Evolutionary conservation across 1,139 yeast genomes (phyloP).

Genomic region (Suhomyces guaymorum): DNA sequence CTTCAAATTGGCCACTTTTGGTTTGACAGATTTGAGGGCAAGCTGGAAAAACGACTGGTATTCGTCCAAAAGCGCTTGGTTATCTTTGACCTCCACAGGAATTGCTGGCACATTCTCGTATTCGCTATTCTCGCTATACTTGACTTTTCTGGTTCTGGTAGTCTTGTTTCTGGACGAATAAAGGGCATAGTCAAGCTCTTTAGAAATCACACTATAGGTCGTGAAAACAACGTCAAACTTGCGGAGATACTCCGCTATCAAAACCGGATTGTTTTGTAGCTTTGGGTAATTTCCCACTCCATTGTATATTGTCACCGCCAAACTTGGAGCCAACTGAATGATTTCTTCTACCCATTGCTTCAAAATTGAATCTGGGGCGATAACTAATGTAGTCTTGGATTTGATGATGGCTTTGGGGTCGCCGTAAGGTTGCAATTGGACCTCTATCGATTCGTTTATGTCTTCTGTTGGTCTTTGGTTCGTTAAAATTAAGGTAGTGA

Average conservation of each 20-base stretch:
- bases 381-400: slow-evolving; percentile 72
- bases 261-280: slow-evolving; percentile 41
- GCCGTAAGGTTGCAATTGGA: slow-evolving; percentile 34
- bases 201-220: slow-evolving; percentile 67
- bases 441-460: slow-evolving; percentile 39
- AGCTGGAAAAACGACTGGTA: slow-evolving; percentile 34
- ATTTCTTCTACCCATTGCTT: slow-evolving; percentile 86
- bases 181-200: slow-evolving; percentile 79
- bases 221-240: slow-evolving; percentile 80
- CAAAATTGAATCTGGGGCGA: slow-evolving; percentile 81
- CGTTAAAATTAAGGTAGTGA: slow-evolving; percentile 61
- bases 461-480: slow-evolving; percentile 56
- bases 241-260: slow-evolving; percentile 48
- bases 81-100: slow-evolving; percentile 2
- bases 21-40: slow-evolving; percentile 27
- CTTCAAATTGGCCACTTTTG: slow-evolving; percentile 30
- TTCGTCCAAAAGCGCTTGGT: slow-evolving; percentile 21
- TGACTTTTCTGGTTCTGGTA: slow-evolving; percentile 35
- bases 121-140: slow-evolving; percentile 12
- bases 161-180: slow-evolving; percentile 63
- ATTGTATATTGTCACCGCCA: slow-evolving; percentile 60
- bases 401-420: slow-evolving; percentile 48
- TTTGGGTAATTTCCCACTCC: slow-evolving; percentile 57
- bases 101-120: neutral
- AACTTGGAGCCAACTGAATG: slow-evolving; percentile 52